Base-by-base conservation (phyloP, 768 basidiomycete species). In the Coprinellus micaceus region DNA sequence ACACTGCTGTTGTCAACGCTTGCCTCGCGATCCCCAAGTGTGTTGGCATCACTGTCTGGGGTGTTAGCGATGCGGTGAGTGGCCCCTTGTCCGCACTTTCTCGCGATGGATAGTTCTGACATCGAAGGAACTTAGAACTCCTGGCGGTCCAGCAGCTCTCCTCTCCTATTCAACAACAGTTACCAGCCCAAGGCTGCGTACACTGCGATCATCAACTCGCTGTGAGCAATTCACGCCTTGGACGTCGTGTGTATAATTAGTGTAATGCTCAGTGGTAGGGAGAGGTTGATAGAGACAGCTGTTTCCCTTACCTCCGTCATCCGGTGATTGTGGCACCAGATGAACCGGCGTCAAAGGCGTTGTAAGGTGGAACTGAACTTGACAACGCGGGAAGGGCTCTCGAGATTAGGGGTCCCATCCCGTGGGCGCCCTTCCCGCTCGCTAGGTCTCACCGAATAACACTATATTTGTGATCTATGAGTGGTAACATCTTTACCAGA, bases 1-100 rank as follows among this genome's bases (percentile, higher is more conserved):
- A 81, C 62, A 66, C 63, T 25, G 65, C 69, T 2, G 79, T 79
- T 41, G 72, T 72, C 21, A 74, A 74, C 28, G 80, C 80, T 6
- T 82, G 79, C 63, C 60, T 80, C 45, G 66, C 66, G 28, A 71
- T 72, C 10, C 64, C 75, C 1, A 58, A 60, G 17, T 81, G 80
- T 62, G 70, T 78, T 25, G 69, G 73, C n/a, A 77, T 81, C 65
- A 80, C 79, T 28, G 70, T 69, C 45, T 81, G 78, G 78, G 77
- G 77, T 63, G 75, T 80, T 40, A 71, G 74, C 62, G 78, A 81
- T 60, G 64, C 67, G 46, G 78, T 76, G 54, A 49, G 71, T 65
- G 1, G n/a, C 11, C 48, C 26, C 44, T 19, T 2, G 6, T 13
- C n/a, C n/a, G n/a, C n/a, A n/a, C n/a, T n/a, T n/a, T n/a, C n/a